Percentiles rank a stretch among this genome's conserved stretches.
phyloP scores from a whole-genome alignment of 108 stramenopile species.

The Fragilariopsis cylindrus region DNA sequence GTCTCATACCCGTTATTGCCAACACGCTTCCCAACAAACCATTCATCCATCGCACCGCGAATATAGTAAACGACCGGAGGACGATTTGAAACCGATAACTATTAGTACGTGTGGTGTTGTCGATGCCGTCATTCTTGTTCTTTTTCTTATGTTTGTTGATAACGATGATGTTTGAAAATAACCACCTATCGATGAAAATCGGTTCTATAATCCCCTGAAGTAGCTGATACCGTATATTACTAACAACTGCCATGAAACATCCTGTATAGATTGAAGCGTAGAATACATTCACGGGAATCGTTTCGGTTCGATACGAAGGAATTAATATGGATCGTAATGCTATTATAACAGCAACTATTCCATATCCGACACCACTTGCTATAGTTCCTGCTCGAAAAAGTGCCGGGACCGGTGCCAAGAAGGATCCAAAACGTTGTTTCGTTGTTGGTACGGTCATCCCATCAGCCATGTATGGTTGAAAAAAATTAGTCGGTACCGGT shows the following conservation, averaged over 20 bases:
- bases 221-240: slow-evolving; percentile 80
- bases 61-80: slow-evolving; percentile 26
- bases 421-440: slow-evolving; percentile 46
- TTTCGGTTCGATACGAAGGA: slow-evolving; percentile 48
- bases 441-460: slow-evolving; percentile 52
- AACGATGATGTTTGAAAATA: slow-evolving; percentile 25
- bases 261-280: slow-evolving; percentile 74
- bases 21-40: slow-evolving; percentile 71
- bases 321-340: slow-evolving; percentile 43
- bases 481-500: slow-evolving; percentile 78
- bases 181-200: slow-evolving; percentile 42
- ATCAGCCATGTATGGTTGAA: slow-evolving; percentile 62
- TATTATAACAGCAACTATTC: slow-evolving; percentile 50
- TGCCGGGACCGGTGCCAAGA: slow-evolving; percentile 60
- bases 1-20: slow-evolving; percentile 80
- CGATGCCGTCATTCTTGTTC: too few species aligned
- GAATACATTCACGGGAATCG: slow-evolving; percentile 55
- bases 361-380: slow-evolving; percentile 74
- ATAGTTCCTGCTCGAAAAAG: slow-evolving; percentile 72
- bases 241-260: slow-evolving; percentile 68
- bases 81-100: background rate
- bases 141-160: too few species aligned
- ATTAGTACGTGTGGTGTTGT: slow-evolving; percentile 12
- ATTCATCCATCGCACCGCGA: slow-evolving; percentile 60
- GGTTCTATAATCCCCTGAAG: slow-evolving; percentile 83